phyloP scores from a whole-genome alignment of 495 filamentous ascomycete species.

The Trichoderma gamsii region DNA sequence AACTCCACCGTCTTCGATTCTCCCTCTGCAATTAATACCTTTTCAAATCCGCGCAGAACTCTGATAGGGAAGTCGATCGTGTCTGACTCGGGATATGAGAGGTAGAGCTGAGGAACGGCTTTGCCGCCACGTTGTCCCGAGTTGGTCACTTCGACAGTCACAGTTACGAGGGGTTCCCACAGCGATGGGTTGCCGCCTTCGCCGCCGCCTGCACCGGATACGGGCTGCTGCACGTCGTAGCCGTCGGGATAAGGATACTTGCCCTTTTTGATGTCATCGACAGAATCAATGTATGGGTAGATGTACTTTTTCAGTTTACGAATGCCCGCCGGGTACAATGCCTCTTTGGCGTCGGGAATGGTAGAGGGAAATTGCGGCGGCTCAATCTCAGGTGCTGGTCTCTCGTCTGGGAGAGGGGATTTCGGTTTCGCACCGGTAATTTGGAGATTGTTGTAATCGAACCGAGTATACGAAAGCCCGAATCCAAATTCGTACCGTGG shows the following conservation, averaged over 20 bases:
- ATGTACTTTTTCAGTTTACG: constrained; percentile 70
- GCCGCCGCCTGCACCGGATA: constrained; percentile 68
- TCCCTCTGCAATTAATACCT: constrained; percentile 54
- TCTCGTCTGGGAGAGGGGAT: constrained; percentile 52
- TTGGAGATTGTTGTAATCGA: constrained; percentile 57
- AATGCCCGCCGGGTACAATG: constrained; percentile 62
- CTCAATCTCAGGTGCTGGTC: constrained; percentile 47
- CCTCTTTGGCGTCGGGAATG: constrained; percentile 51
- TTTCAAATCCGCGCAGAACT: constrained; percentile 78
- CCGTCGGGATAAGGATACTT: constrained; percentile 67
- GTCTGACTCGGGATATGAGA: constrained; percentile 59
- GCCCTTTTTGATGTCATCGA: constrained; percentile 50
- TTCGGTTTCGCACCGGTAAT: constrained; percentile 52
- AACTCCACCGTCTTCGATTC: constrained; percentile 58
- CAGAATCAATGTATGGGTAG: constrained; percentile 72
- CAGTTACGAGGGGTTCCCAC: constrained; percentile 58
- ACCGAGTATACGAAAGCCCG: constrained; percentile 75
- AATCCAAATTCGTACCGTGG: constrained; percentile 76
- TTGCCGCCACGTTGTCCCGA: constrained; percentile 59
- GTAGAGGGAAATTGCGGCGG: constrained; percentile 56
- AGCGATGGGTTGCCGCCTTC: constrained; percentile 82
- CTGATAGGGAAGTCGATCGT: constrained; percentile 67
- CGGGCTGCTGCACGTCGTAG: constrained; percentile 49
- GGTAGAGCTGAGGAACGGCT: constrained; percentile 77
- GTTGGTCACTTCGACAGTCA: constrained; percentile 65